Base-by-base conservation (phyloP, 495 filamentous ascomycete genomes). In the Xylaria nigripes region DNA sequence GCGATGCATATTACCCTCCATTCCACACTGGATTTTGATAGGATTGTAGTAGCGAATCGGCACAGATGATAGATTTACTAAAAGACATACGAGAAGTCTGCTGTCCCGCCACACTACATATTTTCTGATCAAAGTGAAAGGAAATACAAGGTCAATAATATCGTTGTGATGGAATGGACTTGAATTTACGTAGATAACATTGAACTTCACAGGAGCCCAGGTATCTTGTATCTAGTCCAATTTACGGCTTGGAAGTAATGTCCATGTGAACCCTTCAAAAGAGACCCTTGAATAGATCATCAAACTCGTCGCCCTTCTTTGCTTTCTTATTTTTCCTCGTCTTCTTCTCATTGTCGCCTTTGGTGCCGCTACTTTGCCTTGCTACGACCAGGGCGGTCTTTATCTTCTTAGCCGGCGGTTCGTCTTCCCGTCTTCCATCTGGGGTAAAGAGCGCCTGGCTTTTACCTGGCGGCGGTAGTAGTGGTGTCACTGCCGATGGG, bases 201-300 rank as follows among this genome's bases (percentile, higher is more conserved):
- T 29, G 27, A 29, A 29, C n/a, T n/a, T n/a, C n/a, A n/a, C n/a
- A n/a, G n/a, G n/a, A n/a, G n/a, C n/a, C n/a, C n/a, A 29, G 27
- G 9, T 29, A 29, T 29, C 27, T 29, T n/a, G n/a, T n/a, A n/a
- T n/a, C n/a, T n/a, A n/a, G 32, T 9, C 32, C 15, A 36, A 2
- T 36, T 12, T 36, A 13, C 4, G 13, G 6, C 2, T 36, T 36
- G 27, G 10, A 4, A 30, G 32, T 10, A 15, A 12, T 36, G n/a
- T n/a, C n/a, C n/a, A n/a, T n/a, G n/a, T n/a, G n/a, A 36, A 15
- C 8, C 13, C 9, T 29, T 57, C n/a, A 66, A 32, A 61, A 59
- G 12, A 66, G 45, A 41, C 44, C 44, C 23, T 59, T 64, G 48
- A 74, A 74, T n/a, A 74, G 60, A 38, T 56, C 60, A 22, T 75